These are phyloP conservation scores for Diaporthe amygdali DNA, from an alignment of 2,329 filamentous ascomycete species.

Conservation along the genomic window DNA sequence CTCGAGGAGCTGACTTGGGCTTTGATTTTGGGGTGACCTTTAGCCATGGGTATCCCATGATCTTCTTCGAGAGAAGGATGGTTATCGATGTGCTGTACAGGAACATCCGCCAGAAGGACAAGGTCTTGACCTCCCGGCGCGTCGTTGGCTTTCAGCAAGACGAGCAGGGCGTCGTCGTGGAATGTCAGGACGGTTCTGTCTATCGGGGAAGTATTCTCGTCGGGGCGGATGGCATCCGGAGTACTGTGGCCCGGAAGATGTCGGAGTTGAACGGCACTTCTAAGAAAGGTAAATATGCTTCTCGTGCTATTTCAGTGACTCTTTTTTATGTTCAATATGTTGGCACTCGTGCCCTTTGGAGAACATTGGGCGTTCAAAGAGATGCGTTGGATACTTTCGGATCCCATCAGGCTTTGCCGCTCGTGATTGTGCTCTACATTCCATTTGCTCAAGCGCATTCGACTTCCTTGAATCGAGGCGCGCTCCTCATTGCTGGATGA, in stretches of 20 bases:
- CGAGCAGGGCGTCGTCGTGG: not conserved
- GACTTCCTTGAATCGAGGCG: not conserved
- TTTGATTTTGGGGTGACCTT: not conserved
- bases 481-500: no score
- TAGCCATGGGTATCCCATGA: constrained; percentile 37
- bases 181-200: constrained; percentile 22
- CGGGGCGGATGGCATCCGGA: constrained; percentile 27
- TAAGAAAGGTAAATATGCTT: not conserved
- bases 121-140: constrained; percentile 34
- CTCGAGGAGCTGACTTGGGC: not conserved
- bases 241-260: constrained; percentile 30
- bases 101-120: constrained; percentile 38
- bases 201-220: constrained; percentile 27
- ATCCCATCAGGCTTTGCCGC: not conserved
- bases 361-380: not conserved
- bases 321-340: not conserved
- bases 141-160: constrained; percentile 34
- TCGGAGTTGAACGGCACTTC: not conserved
- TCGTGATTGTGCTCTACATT: not conserved
- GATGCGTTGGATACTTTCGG: not conserved
- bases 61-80: constrained; percentile 42
- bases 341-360: no score
- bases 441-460: not conserved
- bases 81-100: constrained; percentile 41
- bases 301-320: not conserved